Base-by-base conservation (phyloP, 352 stramenopile species). In the Phytophthora syringae region DNA sequence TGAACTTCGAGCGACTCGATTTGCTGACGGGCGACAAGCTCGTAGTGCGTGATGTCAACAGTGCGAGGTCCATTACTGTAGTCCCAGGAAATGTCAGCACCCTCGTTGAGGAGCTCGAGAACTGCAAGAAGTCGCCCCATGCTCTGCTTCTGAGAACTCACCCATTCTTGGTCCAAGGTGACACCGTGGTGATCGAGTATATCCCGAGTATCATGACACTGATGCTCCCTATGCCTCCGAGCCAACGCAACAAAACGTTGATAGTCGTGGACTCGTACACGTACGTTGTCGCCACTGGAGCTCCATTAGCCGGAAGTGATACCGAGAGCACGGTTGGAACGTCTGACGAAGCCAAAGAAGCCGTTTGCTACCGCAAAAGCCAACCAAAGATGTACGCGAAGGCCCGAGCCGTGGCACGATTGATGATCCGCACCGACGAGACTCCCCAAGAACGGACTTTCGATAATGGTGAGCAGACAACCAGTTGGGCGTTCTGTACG, bases 321-420 rank as follows among this genome's bases (percentile, higher is more conserved):
- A 56, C 57, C 0, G 82, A 90, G 64, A 90, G 77, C 58, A 81
- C 66, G 0, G 53, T 90, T 18, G 79, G 80, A 12, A 42, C 21
- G 28, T 75, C 21, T 2, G 78, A 82, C 36, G 82, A 90, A 56
- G 75, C 84, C 40, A 82, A 80, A 66, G 70, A 84, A 49, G 74
- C 82, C 7, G 44, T 86, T 9, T 93, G 84, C 60, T 90, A 79
- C 63, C 83, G 79, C 49, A 75, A 79, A 22, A 76, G 24, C 7
- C 52, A 77, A 11, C 77, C 82, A 3, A 44, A 74, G 51, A 87
- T 88, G 77, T 93, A 93, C 58, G 60, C 52, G 22, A 81, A 78
- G 36, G 72, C 82, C 1, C 69, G 76, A 37, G 62, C 76, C 3
- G 79, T 90, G 12, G 80, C 77, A 7, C 70, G 84, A 1, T 30